A percentile compares a stretch with the other conserved stretches of the same genome.
phyloP scores from a whole-genome alignment of 805 yeast species.

The Saccharomycopsis oosterbeekiorum region DNA sequence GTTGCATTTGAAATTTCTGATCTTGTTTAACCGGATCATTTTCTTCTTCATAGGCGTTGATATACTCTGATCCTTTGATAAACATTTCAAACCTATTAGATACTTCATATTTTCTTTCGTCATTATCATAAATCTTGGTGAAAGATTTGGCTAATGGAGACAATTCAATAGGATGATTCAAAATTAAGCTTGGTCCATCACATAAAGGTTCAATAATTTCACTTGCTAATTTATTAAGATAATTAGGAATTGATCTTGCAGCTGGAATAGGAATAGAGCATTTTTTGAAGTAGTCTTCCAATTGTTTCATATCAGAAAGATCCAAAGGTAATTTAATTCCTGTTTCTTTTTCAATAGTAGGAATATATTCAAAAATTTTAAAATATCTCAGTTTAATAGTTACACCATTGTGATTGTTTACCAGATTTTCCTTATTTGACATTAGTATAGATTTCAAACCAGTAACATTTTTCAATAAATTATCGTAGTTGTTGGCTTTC shows the following conservation, averaged over 20 bases:
- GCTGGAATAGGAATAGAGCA: constrained; percentile 31
- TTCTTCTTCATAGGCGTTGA: constrained; percentile 95
- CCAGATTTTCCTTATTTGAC: not conserved
- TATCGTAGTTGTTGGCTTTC: not conserved
- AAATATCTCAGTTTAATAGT: constrained; percentile 22
- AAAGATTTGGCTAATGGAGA: constrained; percentile 83
- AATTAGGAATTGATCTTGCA: constrained; percentile 42
- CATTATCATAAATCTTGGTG: constrained; percentile 23
- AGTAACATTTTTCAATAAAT: not conserved
- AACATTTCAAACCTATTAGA: constrained; percentile 80
- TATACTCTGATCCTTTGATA: constrained; percentile 69
- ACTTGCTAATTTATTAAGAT: constrained; percentile 57
- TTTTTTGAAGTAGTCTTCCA: constrained; percentile 32
- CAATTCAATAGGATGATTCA: constrained; percentile 73
- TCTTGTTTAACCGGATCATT: constrained; percentile 72
- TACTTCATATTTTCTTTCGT: constrained; percentile 27
- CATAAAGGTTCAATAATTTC: constrained; percentile 59
- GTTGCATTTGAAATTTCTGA: constrained; percentile 54
- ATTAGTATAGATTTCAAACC: not conserved
- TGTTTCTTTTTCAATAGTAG: constrained; percentile 46
- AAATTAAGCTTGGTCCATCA: constrained; percentile 56
- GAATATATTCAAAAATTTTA: constrained; percentile 51
- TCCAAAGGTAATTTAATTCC: constrained; percentile 40
- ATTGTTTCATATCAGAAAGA: constrained; percentile 28
- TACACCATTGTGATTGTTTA: not conserved